Conservation (phyloP, 2,329 filamentous ascomycete species). For the Monosporascus sp. region DNA sequence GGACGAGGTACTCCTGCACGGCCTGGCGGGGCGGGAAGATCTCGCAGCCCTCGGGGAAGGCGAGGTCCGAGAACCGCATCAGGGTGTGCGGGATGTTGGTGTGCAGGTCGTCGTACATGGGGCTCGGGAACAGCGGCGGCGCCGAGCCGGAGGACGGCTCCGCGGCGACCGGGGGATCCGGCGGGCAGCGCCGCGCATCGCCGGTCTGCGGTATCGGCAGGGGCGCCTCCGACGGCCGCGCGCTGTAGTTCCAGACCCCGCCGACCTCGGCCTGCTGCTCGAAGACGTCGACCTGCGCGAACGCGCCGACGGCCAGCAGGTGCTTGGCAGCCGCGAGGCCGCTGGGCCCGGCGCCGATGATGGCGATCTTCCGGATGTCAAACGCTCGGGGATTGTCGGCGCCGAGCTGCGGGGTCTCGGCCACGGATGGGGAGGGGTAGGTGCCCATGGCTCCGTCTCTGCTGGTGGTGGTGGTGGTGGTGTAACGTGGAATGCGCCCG, state of each 20-base stretch:
- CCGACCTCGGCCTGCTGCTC: constrained; percentile 75
- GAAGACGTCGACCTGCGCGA: constrained; percentile 68
- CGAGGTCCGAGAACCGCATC: constrained; percentile 73
- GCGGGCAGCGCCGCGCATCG: constrained; percentile 45
- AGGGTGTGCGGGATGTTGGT: constrained; percentile 80
- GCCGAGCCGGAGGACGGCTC: constrained; percentile 19
- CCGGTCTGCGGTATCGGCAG: constrained; percentile 64
- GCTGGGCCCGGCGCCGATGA: constrained; percentile 78
- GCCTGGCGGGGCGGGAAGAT: constrained; percentile 69
- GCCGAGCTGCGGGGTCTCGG: constrained; percentile 1
- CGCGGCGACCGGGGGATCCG: constrained; percentile 57
- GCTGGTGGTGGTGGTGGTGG: too few species aligned
- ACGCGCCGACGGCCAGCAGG: constrained; percentile 61
- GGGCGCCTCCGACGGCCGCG: constrained; percentile 35
- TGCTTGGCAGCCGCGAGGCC: constrained; percentile 80
- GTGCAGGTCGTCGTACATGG: constrained; percentile 76
- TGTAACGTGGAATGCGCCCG: too few species aligned
- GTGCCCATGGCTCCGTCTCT: constrained; percentile 13
- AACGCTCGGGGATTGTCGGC: constrained; percentile 26
- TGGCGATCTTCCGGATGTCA: constrained; percentile 58
- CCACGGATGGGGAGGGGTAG: constrained; percentile 1
- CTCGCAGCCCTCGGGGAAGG: constrained; percentile 58
- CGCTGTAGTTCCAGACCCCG: constrained; percentile 81
- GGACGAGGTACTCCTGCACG: constrained; percentile 68
- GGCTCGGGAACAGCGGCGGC: constrained; percentile 67